Conservation (phyloP, 2,329 filamentous ascomycete genomes). For the Ophiostoma australiae region DNA sequence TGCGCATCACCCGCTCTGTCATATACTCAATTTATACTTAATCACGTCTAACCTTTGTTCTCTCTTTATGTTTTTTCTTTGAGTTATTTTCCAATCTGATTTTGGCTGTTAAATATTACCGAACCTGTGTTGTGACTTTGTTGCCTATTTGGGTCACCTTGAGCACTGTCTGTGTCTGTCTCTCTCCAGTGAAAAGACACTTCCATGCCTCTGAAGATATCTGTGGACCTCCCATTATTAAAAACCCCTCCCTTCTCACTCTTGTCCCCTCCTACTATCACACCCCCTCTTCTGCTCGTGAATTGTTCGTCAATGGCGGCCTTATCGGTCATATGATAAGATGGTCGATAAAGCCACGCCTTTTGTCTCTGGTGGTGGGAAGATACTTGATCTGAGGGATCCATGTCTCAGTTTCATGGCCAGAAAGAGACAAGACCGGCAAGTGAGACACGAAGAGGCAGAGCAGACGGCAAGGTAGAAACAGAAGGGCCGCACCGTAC, state of each 20-base stretch:
- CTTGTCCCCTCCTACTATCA: not conserved
- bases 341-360: conserved; percentile 10
- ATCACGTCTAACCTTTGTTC: not conserved
- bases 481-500: not conserved
- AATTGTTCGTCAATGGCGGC: not conserved
- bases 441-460: conserved; percentile 15
- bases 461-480: not conserved
- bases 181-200: not conserved
- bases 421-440: not conserved
- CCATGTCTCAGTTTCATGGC: conserved; percentile 5
- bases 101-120: not conserved
- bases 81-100: not conserved
- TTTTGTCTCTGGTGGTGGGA: conserved; percentile 1
- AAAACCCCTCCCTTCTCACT: not conserved
- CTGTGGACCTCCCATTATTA: not conserved
- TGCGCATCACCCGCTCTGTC: conserved; percentile 7
- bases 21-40: not conserved
- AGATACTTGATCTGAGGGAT: not conserved
- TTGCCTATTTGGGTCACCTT: not conserved
- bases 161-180: not conserved
- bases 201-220: not conserved
- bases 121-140: not conserved
- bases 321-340: conserved; percentile 16
- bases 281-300: not conserved
- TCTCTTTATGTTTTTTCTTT: not conserved